These are phyloP conservation scores for Paramyrothecium roridum DNA, from an alignment of 2,329 filamentous ascomycete genomes.

Conservation along the genomic window DNA sequence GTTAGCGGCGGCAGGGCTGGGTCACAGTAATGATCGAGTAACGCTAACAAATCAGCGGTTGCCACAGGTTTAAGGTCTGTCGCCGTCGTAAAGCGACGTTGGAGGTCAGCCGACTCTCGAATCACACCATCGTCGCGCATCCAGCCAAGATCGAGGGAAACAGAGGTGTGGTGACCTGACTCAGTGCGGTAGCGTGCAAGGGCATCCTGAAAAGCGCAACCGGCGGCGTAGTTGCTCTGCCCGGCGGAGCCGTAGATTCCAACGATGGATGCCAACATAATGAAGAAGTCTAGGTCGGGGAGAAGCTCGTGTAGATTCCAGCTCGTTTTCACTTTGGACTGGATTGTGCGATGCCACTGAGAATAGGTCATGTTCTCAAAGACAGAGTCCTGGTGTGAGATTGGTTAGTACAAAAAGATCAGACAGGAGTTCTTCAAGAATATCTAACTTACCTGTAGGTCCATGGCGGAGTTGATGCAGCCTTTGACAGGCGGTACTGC, in stretches of 20 bases:
- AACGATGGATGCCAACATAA: background rate
- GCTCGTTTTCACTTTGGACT: background rate
- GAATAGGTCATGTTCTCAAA: background rate
- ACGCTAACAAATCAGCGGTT: background rate
- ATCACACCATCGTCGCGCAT: background rate
- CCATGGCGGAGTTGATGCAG: background rate
- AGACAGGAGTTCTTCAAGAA: too few relatives aligned
- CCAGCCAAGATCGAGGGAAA: background rate
- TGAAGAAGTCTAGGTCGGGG: background rate
- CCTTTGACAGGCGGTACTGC: background rate
- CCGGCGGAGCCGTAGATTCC: background rate
- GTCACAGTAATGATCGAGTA: background rate
- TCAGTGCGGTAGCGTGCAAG: background rate
- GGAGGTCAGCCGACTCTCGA: background rate
- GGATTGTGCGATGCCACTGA: background rate
- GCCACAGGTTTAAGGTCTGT: background rate
- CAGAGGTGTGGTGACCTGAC: background rate
- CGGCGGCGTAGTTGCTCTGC: background rate
- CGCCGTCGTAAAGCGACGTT: background rate
- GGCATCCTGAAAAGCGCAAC: slow-evolving; percentile 1
- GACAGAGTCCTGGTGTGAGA: background rate
- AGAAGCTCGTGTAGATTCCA: background rate
- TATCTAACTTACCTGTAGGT: background rate
- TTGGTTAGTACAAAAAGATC: background rate
- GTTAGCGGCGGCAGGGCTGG: background rate